A percentile compares a stretch with the other conserved stretches of the same genome.
These are phyloP conservation scores for Tripterygium wilfordii DNA, from an alignment of 177 flowering plant genomes.

Conservation along the genomic window DNA sequence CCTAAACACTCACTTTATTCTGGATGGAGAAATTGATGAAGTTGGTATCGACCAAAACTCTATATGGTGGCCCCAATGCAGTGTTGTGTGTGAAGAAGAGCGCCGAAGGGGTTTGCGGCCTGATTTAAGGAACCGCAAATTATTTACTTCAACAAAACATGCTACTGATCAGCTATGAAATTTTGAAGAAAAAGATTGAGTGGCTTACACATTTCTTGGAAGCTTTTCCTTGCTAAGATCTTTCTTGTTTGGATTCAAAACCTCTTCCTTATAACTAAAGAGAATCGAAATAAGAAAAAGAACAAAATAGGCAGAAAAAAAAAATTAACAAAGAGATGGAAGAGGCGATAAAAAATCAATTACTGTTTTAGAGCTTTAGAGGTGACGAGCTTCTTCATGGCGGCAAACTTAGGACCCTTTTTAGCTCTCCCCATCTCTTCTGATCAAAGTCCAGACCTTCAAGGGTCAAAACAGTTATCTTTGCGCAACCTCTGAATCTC, in stretches of 20 bases:
- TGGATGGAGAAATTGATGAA: slow-evolving; percentile 97
- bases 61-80: slow-evolving; percentile 87
- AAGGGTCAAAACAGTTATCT: too few species aligned
- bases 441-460: too few species aligned
- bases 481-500: too few species aligned
- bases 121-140: slow-evolving; percentile 18
- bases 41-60: slow-evolving; percentile 93
- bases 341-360: not conserved
- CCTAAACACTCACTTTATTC: slow-evolving; percentile 60
- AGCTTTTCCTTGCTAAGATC: slow-evolving; percentile 62
- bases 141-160: not conserved
- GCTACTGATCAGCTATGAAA: not conserved
- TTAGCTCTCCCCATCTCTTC: slow-evolving; percentile 17
- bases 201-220: slow-evolving; percentile 80
- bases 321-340: not conserved
- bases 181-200: not conserved
- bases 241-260: slow-evolving; percentile 75
- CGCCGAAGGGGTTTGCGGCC: slow-evolving; percentile 78
- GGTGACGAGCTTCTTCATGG: slow-evolving; percentile 52
- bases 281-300: not conserved
- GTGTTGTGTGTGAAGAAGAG: slow-evolving; percentile 80
- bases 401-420: slow-evolving; percentile 56
- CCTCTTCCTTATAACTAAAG: slow-evolving; percentile 63
- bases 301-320: not conserved
- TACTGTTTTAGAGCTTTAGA: slow-evolving; percentile 49